Evolutionary conservation across 2,329 filamentous ascomycete genomes (phyloP), one percentile per base, ranked within the genome.

Genomic region (Cordyceps javanica): DNA sequence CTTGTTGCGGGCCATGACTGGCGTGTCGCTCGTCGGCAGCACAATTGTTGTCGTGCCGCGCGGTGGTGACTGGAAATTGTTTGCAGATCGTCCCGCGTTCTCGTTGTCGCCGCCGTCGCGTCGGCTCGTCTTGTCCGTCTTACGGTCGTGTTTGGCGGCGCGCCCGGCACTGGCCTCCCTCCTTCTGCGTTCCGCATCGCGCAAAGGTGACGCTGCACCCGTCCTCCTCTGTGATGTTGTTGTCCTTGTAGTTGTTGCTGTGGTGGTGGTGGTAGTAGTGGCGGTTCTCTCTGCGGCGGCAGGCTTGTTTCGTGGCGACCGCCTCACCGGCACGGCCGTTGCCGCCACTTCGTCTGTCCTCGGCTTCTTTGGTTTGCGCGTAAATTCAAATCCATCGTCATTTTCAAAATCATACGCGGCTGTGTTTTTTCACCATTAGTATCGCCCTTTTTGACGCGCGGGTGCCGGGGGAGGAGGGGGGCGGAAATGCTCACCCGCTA

Each of bases 1-100:
- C 73, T 96, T 95, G 70, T 97, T 97, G 53, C 91, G 85, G 70
- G 90, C 88, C 63, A 96, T 96, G 28, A 97, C 85, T 0, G 93
- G 93, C 14, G 93, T 97, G 69, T 97, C 93, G 66, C 90, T 91
- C 69, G 95, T 89, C 1, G 92, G 92, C 10, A 97, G 77, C 52
- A 90, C 81, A 60, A 97, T 95, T 66, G 90, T 90, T 59, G 79
- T 75, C 73, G 25, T 68, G 64, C 6, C 70, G 70, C 39, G 68
- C 60, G 66, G 69, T 54, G 66, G 66, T 14, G 67, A 68, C 13
- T 64, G 60, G n/a, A 63, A 63, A 21, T 28, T 60, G 60, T 60
- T 36, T n/a, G 16, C 16, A n/a, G 70, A 28, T 68, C 68, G 60
- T 65, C 69, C 19, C 9, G 58, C 25, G 38, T 57, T 57, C 5